phyloP scores from a whole-genome alignment of 345 rosid species.

The Bruguiera parviflora region DNA sequence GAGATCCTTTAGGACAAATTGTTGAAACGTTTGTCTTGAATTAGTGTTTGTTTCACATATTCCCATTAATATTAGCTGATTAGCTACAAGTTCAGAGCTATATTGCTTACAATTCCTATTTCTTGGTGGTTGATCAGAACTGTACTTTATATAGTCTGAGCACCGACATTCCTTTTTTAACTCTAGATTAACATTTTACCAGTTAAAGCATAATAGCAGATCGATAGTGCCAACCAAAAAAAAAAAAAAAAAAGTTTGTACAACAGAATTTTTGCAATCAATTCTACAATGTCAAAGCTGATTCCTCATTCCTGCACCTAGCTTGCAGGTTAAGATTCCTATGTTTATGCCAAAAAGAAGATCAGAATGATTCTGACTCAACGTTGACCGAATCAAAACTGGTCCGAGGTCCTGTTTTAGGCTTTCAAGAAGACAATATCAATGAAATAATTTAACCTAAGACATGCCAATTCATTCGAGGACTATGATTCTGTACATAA shows the following conservation, averaged over 20 bases:
- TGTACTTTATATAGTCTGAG: neutral
- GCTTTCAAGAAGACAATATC: neutral
- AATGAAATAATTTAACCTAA: neutral
- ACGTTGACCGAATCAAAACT: neutral
- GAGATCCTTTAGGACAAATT: neutral
- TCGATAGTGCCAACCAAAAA: neutral
- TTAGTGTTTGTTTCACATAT: neutral
- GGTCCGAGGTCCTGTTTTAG: neutral
- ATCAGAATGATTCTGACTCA: neutral
- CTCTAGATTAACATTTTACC: neutral
- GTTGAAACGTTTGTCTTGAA: neutral
- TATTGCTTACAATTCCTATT: no score
- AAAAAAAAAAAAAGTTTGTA: neutral
- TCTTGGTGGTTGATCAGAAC: neutral
- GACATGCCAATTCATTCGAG: neutral
- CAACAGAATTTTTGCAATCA: neutral
- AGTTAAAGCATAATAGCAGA: neutral
- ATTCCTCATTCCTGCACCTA: neutral
- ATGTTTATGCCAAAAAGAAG: neutral
- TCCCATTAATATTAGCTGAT: neutral
- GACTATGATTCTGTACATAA: neutral
- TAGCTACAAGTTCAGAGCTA: neutral
- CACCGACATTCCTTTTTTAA: neutral
- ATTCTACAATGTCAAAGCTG: neutral
- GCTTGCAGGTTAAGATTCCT: neutral